These are phyloP conservation scores for Brassica juncea DNA, from an alignment of 345 rosid genomes.

Conservation along the genomic window DNA sequence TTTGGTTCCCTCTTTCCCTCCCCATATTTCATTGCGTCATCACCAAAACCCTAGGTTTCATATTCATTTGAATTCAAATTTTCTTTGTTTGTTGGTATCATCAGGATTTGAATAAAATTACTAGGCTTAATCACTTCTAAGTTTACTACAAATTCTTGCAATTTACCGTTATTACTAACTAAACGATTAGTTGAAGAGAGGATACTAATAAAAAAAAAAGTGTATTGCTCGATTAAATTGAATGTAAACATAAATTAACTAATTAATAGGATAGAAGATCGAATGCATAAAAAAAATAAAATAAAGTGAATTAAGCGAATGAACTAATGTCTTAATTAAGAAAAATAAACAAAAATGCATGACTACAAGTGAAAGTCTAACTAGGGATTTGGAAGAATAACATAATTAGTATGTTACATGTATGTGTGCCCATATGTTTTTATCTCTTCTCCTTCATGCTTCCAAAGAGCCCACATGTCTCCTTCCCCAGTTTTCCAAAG, in stretches of 20 bases:
- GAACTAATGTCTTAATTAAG: neutral
- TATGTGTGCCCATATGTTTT: constrained; percentile 41
- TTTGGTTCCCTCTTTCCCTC: constrained; percentile 48
- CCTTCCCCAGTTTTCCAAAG: constrained; percentile 32
- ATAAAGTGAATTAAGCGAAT: neutral
- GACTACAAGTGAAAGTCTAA: constrained; percentile 21
- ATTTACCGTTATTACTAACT: neutral
- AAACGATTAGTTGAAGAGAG: neutral
- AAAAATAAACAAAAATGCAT: neutral
- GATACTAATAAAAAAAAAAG: no score
- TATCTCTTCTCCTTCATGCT: constrained; percentile 32
- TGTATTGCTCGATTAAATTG: neutral
- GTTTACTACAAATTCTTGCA: neutral
- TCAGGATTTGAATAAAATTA: neutral
- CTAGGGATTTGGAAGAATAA: constrained; percentile 33
- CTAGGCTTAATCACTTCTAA: neutral
- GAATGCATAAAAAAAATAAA: neutral
- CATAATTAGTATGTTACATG: constrained; percentile 28
- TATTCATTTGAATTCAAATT: neutral
- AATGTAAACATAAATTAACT: neutral
- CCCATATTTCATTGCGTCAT: constrained; percentile 23
- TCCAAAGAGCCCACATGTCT: constrained; percentile 67
- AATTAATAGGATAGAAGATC: neutral
- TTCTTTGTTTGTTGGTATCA: neutral
- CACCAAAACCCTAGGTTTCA: constrained; percentile 27